Evolutionary conservation across 495 filamentous ascomycete genomes (phyloP), one percentile per base, ranked within the genome.

Genomic region (Clohesyomyces aquaticus): DNA sequence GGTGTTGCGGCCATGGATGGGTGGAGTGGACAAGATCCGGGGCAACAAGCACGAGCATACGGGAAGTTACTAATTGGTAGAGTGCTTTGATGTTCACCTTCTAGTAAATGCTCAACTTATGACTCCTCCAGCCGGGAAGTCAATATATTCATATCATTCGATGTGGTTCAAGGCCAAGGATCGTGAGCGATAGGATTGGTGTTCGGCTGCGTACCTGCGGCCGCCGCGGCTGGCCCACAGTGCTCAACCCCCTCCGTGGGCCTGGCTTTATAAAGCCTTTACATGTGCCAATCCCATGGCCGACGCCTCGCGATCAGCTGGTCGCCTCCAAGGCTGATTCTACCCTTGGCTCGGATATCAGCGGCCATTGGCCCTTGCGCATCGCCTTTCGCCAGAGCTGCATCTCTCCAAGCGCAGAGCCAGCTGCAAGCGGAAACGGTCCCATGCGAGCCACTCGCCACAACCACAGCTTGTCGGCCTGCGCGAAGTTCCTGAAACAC

Each of bases 1-100:
- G 32, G 68, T 71, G n/a, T 38, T 72, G 42, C 59, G 67, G 22
- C 67, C 63, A 38, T 72, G 51, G 38, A 72, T 72, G 70, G 70
- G 59, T 18, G 70, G 70, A 4, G 18, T 67, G 50, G 57, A 72
- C 9, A 62, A 59, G 23, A 66, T 70, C 42, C 63, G 55, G 41
- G 41, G 63, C 21, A 35, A 63, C 3, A 61, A 66, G 27, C 53
- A 63, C 3, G 61, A 66, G 41, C 27, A 58, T 8, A 67, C 52
- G 2, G 62, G 62, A 11, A 59, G 46, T 27, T 59, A 65, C 46
- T 65, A 32, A 53, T 9, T 3, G 48, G 1, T 12, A 11, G 48
- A 50, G 19, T 21, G 16, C 14, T 38, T 38, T 6, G 32, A 38
- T 38, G 14, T 38, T 6, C 14, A 14, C 32, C 14, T 38, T 6